Evolutionary conservation across 2,329 filamentous ascomycete species (phyloP).

Genomic region (Allantophomopsis lycopodina): DNA sequence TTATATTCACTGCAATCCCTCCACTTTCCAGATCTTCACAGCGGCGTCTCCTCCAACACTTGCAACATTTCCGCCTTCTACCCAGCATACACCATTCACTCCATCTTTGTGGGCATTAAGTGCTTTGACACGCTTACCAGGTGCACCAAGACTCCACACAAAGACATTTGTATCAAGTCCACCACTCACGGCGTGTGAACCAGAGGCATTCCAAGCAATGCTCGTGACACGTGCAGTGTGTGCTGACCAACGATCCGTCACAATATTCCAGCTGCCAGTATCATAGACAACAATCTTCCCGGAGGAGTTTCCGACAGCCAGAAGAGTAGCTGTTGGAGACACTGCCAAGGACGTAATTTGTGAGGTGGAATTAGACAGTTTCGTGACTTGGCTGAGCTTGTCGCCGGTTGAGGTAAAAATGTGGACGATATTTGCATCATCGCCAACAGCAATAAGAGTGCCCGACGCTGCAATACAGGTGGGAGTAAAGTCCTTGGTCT

Average conservation of each 20-base stretch:
- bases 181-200: conserved; percentile 70
- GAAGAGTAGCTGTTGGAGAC: conserved; percentile 58
- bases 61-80: conserved; percentile 53
- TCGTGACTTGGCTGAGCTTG: conserved; percentile 27
- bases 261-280: conserved; percentile 50
- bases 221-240: conserved; percentile 56
- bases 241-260: conserved; percentile 67
- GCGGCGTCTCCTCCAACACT: conserved; percentile 79
- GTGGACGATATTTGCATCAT: conserved; percentile 58
- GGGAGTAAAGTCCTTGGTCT: conserved; percentile 48
- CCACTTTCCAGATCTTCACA: conserved; percentile 75
- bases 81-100: conserved; percentile 78
- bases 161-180: conserved; percentile 84
- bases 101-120: conserved; percentile 92
- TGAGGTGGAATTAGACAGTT: conserved; percentile 53
- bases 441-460: conserved; percentile 61
- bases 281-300: conserved; percentile 83
- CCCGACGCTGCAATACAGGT: conserved; percentile 59
- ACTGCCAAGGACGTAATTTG: conserved; percentile 73
- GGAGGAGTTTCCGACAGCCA: conserved; percentile 71
- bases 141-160: conserved; percentile 77
- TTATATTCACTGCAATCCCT: conserved; percentile 31
- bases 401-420: conserved; percentile 54
- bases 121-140: conserved; percentile 72
- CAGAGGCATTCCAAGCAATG: conserved; percentile 65